Conservation (phyloP, 805 yeast species). For the Kluyveromyces nonfermentans region DNA sequence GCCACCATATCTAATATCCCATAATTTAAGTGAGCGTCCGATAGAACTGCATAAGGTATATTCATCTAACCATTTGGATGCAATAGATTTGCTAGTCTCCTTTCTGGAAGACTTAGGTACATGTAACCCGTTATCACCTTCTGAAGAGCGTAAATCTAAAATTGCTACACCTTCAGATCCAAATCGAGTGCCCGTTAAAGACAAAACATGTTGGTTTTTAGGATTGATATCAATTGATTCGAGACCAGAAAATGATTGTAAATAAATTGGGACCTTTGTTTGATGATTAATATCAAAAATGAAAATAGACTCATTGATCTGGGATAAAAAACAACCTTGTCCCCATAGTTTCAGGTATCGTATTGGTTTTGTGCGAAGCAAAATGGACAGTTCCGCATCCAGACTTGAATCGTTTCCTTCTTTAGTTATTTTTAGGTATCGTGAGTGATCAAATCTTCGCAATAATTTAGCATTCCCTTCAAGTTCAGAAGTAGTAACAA, state of each 20-base stretch:
- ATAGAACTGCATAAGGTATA: slow-evolving; percentile 15
- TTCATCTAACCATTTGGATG: slow-evolving; percentile 19
- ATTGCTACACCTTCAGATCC: slow-evolving; percentile 69
- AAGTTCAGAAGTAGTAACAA: slow-evolving; percentile 45
- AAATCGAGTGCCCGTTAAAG: slow-evolving; percentile 43
- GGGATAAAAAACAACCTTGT: slow-evolving; percentile 36
- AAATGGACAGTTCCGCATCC: slow-evolving; percentile 8
- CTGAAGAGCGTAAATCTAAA: slow-evolving; percentile 50
- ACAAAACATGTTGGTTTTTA: slow-evolving; percentile 40
- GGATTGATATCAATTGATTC: slow-evolving; percentile 22
- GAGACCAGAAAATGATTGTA: slow-evolving; percentile 18
- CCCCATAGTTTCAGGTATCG: slow-evolving; percentile 14
- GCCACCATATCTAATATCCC: slow-evolving; percentile 20
- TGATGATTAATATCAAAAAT: slow-evolving; percentile 62
- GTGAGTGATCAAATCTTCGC: slow-evolving; percentile 69
- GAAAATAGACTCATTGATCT: slow-evolving; percentile 62
- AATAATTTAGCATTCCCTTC: slow-evolving; percentile 59
- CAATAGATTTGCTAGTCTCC: slow-evolving; percentile 8
- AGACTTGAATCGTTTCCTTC: slow-evolving; percentile 9
- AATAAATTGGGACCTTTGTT: slow-evolving; percentile 26
- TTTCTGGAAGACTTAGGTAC: slow-evolving; percentile 13
- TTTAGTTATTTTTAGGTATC: slow-evolving; percentile 38
- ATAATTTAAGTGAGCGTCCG: slow-evolving; percentile 15
- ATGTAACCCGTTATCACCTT: slow-evolving; percentile 12
- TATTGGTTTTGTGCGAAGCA: slow-evolving; percentile 13